Evolutionary conservation across 1,139 yeast genomes (phyloP), one percentile per base, ranked within the genome.

Genomic region (Yamadazyma dushanensis): DNA sequence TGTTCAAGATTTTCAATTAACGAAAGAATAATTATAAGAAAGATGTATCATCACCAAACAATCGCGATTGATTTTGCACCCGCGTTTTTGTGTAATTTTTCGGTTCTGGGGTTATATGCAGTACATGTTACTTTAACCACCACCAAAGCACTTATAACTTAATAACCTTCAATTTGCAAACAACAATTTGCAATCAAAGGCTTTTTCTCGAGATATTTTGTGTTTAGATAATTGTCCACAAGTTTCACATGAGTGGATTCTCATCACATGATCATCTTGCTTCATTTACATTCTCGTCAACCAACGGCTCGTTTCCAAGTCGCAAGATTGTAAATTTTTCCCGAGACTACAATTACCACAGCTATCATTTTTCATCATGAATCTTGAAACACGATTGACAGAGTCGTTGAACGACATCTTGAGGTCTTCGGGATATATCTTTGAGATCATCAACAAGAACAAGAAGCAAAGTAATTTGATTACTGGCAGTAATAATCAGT

Each of bases 401-500:
- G 57, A 56, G 32, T 61, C 75, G 7, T 56, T 70, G 29, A 63
- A 66, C 45, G 75, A 70, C 32, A 59, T 70, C 6, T 62, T 70
- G 32, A 60, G 67, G 37, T 59, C 73, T 1, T 57, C 74, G 0
- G 76, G 76, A 5, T 70, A 66, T 46, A 61, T 70, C 24, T 70
- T 68, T 43, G 76, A 70, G 47, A 61, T 66, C 40, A 60, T 70
- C 46, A 66, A 63, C 46, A 67, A 64, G 45, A 69, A 68, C 42
- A 66, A 63, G 41, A 58, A 59, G 34, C 74, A 66, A 45, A 64
- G 73, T 43, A 69, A 70, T 43, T 50, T 69, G 25, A 58, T 70
- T 20, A 64, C 73, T 1, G 76, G 76, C 1, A 57, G 67, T 15
- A 70, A 69, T 42, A 70, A 66, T 48, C 73, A 67, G 45, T 50